Percentiles rank a stretch among this genome's conserved stretches.
Evolutionary conservation across 2,329 filamentous ascomycete species (phyloP).

Genomic region (Elsinoe arachidis): DNA sequence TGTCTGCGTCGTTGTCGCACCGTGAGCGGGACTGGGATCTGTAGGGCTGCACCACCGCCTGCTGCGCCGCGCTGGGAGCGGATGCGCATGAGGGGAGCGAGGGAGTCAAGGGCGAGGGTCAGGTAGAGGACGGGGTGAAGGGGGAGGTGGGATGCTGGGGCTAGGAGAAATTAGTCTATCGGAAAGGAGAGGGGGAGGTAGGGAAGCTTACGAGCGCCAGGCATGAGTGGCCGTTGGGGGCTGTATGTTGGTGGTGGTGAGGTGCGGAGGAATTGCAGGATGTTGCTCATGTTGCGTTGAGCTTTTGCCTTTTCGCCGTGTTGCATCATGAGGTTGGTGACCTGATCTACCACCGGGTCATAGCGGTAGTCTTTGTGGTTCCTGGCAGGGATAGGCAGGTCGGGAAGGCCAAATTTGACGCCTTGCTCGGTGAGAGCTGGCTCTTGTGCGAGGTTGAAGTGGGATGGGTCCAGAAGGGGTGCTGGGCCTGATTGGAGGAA

Average conservation of each 20-base stretch:
- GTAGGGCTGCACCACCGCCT: constrained; percentile 63
- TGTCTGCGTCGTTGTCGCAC: constrained; percentile 18
- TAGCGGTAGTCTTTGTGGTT: constrained; percentile 71
- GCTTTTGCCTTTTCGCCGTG: constrained; percentile 84
- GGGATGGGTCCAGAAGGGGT: not conserved
- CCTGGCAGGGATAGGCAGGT: constrained; percentile 53
- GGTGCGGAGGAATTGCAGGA: constrained; percentile 77
- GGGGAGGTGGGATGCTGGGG: constrained; percentile 70
- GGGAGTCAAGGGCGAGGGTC: constrained; percentile 80
- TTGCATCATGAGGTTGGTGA: constrained; percentile 84
- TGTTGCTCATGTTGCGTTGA: constrained; percentile 81
- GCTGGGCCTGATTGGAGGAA: not conserved
- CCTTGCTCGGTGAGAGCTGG: constrained; percentile 24
- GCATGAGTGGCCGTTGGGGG: constrained; percentile 61
- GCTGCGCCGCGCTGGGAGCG: constrained; percentile 65
- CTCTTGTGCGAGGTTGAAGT: not conserved
- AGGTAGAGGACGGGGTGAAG: constrained; percentile 86
- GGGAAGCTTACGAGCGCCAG: constrained; percentile 44
- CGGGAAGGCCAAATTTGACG: constrained; percentile 71
- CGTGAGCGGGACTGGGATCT: constrained; percentile 19
- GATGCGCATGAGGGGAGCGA: constrained; percentile 80
- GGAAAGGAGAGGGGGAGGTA: not conserved
- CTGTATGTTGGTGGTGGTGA: constrained; percentile 69
- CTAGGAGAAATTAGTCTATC: constrained; percentile 27
- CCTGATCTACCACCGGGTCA: constrained; percentile 72